Evolutionary conservation across 2,329 filamentous ascomycete species (phyloP).

Genomic region (Ophiostoma fasciatum): DNA sequence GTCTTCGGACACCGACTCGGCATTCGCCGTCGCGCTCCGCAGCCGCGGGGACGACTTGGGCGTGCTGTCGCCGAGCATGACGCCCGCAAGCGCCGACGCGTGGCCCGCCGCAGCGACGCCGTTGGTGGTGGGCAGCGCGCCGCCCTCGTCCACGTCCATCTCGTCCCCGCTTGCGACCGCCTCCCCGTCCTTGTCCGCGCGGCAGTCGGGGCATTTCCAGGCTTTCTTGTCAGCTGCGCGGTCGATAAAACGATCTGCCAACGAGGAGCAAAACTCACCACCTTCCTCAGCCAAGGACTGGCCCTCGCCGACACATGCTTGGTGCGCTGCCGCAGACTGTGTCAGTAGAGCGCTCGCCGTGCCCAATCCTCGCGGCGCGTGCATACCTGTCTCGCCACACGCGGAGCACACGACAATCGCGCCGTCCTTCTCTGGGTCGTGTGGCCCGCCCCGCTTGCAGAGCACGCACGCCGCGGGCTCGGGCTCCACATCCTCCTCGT

Average conservation of each 20-base stretch:
- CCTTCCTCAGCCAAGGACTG: constrained; percentile 45
- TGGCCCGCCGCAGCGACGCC: no score
- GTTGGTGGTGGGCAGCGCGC: no score
- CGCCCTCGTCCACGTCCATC: constrained; percentile 9
- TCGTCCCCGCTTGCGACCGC: constrained; percentile 14
- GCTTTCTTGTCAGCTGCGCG: constrained; percentile 15
- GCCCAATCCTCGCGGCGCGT: no score
- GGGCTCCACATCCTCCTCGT: constrained; percentile 46
- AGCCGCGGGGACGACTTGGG: constrained; percentile 56
- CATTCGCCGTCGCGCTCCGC: constrained; percentile 41
- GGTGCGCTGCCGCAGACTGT: constrained; percentile 56
- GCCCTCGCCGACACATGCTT: constrained; percentile 70
- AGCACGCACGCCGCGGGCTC: constrained; percentile 44
- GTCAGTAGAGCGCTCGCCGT: constrained; percentile 28
- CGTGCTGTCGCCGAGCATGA: constrained; percentile 45
- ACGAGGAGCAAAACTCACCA: constrained; percentile 1
- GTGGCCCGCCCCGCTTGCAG: constrained; percentile 68
- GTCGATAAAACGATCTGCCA: neutral
- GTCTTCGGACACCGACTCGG: constrained; percentile 63
- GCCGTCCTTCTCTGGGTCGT: constrained; percentile 74
- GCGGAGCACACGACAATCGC: constrained; percentile 59
- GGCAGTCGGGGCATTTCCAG: constrained; percentile 39
- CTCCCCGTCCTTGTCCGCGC: constrained; percentile 18
- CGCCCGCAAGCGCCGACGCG: no score
- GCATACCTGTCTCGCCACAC: constrained; percentile 79